Conservation (phyloP, 495 filamentous ascomycete genomes). For the Podospora appendiculata region DNA sequence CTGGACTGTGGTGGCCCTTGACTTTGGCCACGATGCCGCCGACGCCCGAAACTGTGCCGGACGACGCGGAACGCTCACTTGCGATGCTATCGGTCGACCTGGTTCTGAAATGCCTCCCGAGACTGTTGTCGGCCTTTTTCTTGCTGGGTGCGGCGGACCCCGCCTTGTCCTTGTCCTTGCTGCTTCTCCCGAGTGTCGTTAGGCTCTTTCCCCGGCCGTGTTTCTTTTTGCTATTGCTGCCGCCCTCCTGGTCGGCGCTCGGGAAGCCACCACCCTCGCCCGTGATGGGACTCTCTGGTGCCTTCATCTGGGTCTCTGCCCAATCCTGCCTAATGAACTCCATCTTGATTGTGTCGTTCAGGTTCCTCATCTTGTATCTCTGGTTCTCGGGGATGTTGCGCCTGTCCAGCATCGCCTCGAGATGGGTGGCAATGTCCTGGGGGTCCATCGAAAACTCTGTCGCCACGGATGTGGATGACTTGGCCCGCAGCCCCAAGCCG, state of each 20-base stretch:
- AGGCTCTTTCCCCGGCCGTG: constrained; percentile 73
- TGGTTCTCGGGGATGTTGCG: constrained; percentile 90
- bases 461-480: constrained; percentile 24
- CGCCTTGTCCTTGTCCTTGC: constrained; percentile 44
- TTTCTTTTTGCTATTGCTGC: constrained; percentile 40
- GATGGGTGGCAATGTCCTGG: constrained; percentile 45
- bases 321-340: constrained; percentile 90
- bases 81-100: constrained; percentile 45
- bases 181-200: constrained; percentile 39
- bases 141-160: constrained; percentile 38
- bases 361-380: constrained; percentile 83
- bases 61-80: constrained; percentile 22
- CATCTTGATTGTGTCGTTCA: constrained; percentile 84
- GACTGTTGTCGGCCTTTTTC: constrained; percentile 44
- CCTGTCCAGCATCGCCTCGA: constrained; percentile 67
- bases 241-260: constrained; percentile 22
- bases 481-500: constrained; percentile 11
- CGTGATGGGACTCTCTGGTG: constrained; percentile 19
- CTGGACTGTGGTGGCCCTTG: constrained; percentile 51
- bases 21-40: constrained; percentile 39
- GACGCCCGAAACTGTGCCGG: constrained; percentile 17
- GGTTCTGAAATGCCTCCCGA: constrained; percentile 42
- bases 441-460: constrained; percentile 24
- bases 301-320: constrained; percentile 46
- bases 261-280: neutral